These are phyloP conservation scores for Trametes cingulata DNA, from an alignment of 768 basidiomycete species.

Conservation along the genomic window DNA sequence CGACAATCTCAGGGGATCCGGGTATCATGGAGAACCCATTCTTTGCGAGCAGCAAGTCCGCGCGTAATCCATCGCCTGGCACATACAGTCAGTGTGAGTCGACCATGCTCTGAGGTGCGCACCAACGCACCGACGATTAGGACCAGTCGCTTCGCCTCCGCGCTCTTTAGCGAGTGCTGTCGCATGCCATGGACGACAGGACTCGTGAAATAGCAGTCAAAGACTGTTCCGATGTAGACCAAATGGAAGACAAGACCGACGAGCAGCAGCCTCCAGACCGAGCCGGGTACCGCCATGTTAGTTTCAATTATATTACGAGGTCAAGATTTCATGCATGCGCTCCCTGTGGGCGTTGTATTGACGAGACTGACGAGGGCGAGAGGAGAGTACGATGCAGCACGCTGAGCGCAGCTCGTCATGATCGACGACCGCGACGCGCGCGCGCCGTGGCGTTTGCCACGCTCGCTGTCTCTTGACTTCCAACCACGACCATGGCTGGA, in stretches of 20 bases:
- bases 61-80: slow-evolving; percentile 79
- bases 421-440: background rate
- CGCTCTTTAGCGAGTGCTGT: slow-evolving; percentile 45
- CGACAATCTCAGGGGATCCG: slow-evolving; percentile 57
- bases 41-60: slow-evolving; percentile 71
- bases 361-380: background rate
- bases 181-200: slow-evolving; percentile 81
- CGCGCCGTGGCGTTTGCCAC: background rate
- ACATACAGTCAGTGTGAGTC: background rate
- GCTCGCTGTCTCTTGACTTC: background rate
- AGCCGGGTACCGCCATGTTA: slow-evolving; percentile 5
- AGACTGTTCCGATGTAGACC: slow-evolving; percentile 68
- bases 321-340: background rate
- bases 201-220: slow-evolving; percentile 88
- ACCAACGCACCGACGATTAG: slow-evolving; percentile 67
- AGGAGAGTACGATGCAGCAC: background rate
- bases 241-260: slow-evolving; percentile 75
- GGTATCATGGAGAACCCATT: slow-evolving; percentile 59
- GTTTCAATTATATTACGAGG: background rate
- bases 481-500: background rate
- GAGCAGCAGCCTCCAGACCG: slow-evolving; percentile 46
- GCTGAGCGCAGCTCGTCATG: background rate
- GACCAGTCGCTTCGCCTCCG: slow-evolving; percentile 71
- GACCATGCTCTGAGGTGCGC: background rate
- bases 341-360: no score